Evolutionary conservation across 208 protist species (phyloP).

Genomic region (Porcisia deanei): DNA sequence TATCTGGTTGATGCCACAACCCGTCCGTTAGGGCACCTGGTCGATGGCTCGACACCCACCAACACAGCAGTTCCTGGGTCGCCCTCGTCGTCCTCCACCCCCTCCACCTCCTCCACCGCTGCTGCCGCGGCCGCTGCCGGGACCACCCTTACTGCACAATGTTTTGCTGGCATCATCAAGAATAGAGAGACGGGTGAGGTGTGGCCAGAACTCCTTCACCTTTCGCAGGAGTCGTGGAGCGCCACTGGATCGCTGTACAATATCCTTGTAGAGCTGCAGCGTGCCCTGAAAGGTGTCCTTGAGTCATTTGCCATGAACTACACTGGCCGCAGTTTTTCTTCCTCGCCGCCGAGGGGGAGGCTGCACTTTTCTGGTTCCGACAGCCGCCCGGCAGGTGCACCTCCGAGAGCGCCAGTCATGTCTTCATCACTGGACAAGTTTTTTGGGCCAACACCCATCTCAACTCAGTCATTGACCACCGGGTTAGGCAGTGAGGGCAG

Average conservation of each 20-base stretch:
- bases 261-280: slow-evolving; percentile 33
- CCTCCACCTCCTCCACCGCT: too few species aligned
- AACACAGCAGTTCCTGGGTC: background rate
- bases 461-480: background rate
- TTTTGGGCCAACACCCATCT: slow-evolving; percentile 10
- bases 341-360: background rate
- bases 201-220: slow-evolving; percentile 11
- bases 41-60: background rate
- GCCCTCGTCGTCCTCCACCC: background rate
- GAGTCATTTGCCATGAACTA: slow-evolving; percentile 28
- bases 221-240: slow-evolving; percentile 29
- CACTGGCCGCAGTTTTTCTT: background rate
- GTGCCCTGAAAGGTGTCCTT: slow-evolving; percentile 14
- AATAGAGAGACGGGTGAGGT: slow-evolving; percentile 29
- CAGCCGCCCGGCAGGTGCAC: background rate
- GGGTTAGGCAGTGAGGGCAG: background rate
- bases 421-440: slow-evolving; percentile 28
- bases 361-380: background rate
- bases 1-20: slow-evolving; percentile 34
- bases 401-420: background rate
- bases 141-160: slow-evolving; percentile 15
- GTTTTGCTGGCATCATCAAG: slow-evolving; percentile 27
- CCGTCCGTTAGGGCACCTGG: background rate
- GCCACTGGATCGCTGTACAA: slow-evolving; percentile 34
- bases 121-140: too few species aligned